Evolutionary conservation across 2,329 filamentous ascomycete genomes (phyloP).

Genomic region (Pyrenochaeta sp.): DNA sequence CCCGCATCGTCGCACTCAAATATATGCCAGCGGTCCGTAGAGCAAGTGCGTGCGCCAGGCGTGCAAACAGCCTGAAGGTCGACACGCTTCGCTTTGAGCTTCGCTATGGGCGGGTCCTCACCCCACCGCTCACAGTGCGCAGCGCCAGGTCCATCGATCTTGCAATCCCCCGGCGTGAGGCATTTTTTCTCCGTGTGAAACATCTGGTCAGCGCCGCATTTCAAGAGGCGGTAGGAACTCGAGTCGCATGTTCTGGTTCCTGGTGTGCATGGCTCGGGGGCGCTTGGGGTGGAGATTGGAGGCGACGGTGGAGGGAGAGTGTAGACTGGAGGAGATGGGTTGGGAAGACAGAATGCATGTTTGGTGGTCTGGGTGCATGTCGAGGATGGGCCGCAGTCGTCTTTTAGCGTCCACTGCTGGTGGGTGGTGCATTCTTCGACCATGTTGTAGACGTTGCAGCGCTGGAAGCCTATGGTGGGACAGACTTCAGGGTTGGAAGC

Average conservation of each 20-base stretch:
- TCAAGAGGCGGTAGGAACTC: constrained; percentile 5
- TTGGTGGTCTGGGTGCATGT: neutral
- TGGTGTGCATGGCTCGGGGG: constrained; percentile 1
- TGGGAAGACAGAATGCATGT: neutral
- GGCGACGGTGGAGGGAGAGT: no score
- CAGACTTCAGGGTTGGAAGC: neutral
- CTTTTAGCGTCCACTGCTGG: neutral
- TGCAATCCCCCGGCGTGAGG: no score
- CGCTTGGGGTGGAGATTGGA: no score
- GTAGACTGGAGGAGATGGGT: neutral
- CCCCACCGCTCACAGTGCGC: no score
- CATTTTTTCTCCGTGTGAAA: neutral
- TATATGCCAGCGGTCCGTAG: no score
- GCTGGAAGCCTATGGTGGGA: neutral
- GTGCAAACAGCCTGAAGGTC: no score
- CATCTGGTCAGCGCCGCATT: constrained; percentile 5
- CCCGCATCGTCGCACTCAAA: neutral
- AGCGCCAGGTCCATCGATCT: no score
- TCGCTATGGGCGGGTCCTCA: no score
- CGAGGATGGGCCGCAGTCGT: neutral
- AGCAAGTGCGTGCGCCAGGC: no score
- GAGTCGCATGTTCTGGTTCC: constrained; percentile 3
- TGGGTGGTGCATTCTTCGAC: neutral
- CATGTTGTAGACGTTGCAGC: neutral
- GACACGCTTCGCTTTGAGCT: no score